Conservation (phyloP, 352 stramenopile genomes). For the Peronospora farinosa region DNA sequence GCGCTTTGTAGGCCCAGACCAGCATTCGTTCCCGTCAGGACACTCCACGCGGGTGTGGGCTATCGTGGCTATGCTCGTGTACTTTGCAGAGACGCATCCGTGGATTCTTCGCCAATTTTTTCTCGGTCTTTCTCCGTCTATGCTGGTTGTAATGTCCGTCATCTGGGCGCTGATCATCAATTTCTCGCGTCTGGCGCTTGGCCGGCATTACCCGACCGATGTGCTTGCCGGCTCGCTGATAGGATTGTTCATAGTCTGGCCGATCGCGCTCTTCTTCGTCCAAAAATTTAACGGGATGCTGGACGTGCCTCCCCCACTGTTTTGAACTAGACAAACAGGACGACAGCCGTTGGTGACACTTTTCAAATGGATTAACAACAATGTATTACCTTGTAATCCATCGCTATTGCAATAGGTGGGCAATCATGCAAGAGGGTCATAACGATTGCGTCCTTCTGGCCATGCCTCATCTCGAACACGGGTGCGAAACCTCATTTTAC, state of each 20-base stretch:
- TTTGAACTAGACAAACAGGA: too few relatives aligned
- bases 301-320: constrained; percentile 3
- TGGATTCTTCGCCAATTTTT: constrained; percentile 47
- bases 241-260: constrained; percentile 54
- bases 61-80: constrained; percentile 58
- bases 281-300: constrained; percentile 26
- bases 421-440: too few relatives aligned
- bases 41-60: constrained; percentile 74
- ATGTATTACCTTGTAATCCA: too few relatives aligned
- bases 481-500: too few relatives aligned
- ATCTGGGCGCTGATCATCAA: constrained; percentile 66
- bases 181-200: constrained; percentile 75
- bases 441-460: too few relatives aligned
- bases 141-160: constrained; percentile 35
- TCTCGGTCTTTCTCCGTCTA: constrained; percentile 31
- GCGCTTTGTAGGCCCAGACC: constrained; percentile 73
- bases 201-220: constrained; percentile 79
- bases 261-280: constrained; percentile 39
- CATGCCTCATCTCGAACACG: too few relatives aligned
- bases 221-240: constrained; percentile 59
- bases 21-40: constrained; percentile 83
- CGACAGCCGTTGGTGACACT: too few relatives aligned
- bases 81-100: constrained; percentile 46
- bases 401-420: too few relatives aligned
- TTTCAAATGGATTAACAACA: too few relatives aligned